Evolutionary conservation across 345 rosid species (phyloP), one percentile per base, ranked within the genome.

Genomic region (Turritis glabra): DNA sequence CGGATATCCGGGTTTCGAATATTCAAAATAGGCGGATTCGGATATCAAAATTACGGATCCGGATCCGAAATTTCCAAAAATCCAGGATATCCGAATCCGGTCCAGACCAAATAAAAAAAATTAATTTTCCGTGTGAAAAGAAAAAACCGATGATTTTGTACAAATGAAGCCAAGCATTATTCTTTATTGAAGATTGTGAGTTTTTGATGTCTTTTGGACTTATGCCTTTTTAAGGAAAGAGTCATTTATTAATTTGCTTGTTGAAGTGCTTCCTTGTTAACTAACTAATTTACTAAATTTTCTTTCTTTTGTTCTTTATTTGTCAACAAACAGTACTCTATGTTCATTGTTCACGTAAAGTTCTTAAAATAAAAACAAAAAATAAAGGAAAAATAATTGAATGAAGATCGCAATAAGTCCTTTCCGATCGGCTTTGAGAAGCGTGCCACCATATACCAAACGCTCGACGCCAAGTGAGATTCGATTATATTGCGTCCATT

Each of bases 391-490:
- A 3, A 33, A 30, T 5, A 33, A 57, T 32, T 38, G 27, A 54
- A 76, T 40, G 71, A 68, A 62, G 75, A 75, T 69, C 43, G 75
- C 75, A 76, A 69, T 69, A 62, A 61, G 75, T 69, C 51, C 50
- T 76, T 54, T 22, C 8, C 58, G 58, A 69, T 76, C 80, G 65
- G 70, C 48, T 55, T 69, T 63, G 75, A 44, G 53, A 61, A 43
- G 80, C 51, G 80, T 76, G 75, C 75, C 80, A 76, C 75, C 80
- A 76, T 67, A 29, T 54, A 55, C 50, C 11, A 55, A 55, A 64
- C 64, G 32, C 57, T 64, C 57, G 62, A 62, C 23, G 79, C 69
- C 79, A 69, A 62, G 29, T 69, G 75, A 76, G 75, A 69, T 76
- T 54, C 64, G 59, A 69, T 51, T 67, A 22, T 54, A 61, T 75